These are phyloP conservation scores for Blepharisma japonicum DNA, from an alignment of 73 alveolate genomes.

Conservation along the genomic window DNA sequence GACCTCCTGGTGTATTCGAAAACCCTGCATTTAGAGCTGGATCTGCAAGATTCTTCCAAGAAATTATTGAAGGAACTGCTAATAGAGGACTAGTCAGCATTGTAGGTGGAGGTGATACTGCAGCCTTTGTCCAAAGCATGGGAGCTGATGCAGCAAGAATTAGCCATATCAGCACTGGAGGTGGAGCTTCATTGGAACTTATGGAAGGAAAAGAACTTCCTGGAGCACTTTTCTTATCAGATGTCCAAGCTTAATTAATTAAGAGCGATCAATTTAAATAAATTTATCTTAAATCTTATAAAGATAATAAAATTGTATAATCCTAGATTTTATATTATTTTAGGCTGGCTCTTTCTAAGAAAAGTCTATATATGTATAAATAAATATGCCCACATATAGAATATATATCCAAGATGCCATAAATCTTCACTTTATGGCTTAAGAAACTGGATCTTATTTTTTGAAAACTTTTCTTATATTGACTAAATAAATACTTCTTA, in stretches of 20 bases:
- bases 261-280: too few species aligned
- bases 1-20: slow-evolving; percentile 91
- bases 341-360: too few species aligned
- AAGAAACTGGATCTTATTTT: too few species aligned
- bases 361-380: too few species aligned
- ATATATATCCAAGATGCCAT: too few species aligned
- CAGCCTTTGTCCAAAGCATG: slow-evolving; percentile 52
- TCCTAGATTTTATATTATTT: too few species aligned
- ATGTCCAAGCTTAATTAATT: neutral
- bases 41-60: slow-evolving; percentile 44
- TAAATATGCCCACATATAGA: too few species aligned
- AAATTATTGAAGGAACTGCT: slow-evolving; percentile 42
- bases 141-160: slow-evolving; percentile 24
- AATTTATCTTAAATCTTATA: too few species aligned
- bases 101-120: slow-evolving; percentile 94
- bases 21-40: slow-evolving; percentile 64
- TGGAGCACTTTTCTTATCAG: slow-evolving; percentile 54
- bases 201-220: slow-evolving; percentile 94
- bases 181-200: slow-evolving; percentile 93
- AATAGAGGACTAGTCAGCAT: slow-evolving; percentile 75
- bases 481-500: too few species aligned
- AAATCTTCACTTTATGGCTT: too few species aligned
- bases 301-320: too few species aligned
- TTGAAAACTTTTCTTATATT: too few species aligned
- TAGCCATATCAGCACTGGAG: slow-evolving; percentile 94